Percentiles rank a stretch among this genome's conserved stretches.
Conservation (phyloP, 306 rosid species). For the Hippophae tibetana region DNA sequence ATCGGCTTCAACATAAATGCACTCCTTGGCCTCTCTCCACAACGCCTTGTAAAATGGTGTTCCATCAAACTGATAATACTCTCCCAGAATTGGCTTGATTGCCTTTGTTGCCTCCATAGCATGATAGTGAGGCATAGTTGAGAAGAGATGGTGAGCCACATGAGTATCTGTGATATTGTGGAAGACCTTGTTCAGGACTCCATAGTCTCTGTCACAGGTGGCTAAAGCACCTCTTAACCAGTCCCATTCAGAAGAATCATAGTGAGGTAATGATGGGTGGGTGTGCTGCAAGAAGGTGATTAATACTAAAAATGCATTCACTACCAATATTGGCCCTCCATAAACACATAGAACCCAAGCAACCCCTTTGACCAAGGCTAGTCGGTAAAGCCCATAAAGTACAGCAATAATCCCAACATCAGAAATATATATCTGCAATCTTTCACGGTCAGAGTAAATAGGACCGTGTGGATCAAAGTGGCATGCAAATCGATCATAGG, state of each 20-base stretch:
- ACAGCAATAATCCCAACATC: constrained; percentile 44
- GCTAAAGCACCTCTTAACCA: constrained; percentile 94
- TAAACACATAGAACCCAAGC: constrained; percentile 73
- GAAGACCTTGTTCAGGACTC: constrained; percentile 82
- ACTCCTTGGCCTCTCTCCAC: constrained; percentile 76
- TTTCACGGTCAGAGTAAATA: constrained; percentile 57
- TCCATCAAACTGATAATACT: constrained; percentile 58
- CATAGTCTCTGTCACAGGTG: constrained; percentile 84
- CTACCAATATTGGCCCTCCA: constrained; percentile 69
- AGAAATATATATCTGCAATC: constrained; percentile 60
- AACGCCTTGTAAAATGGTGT: constrained; percentile 55
- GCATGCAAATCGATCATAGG: constrained; percentile 58
- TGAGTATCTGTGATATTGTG: constrained; percentile 95
- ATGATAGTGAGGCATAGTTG: constrained; percentile 87
- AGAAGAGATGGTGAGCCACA: constrained; percentile 85
- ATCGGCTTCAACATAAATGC: constrained; percentile 68
- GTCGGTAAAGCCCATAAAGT: constrained; percentile 43
- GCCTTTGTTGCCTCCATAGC: constrained; percentile 89
- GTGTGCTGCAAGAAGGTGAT: constrained; percentile 95
- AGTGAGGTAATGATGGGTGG: constrained; percentile 81
- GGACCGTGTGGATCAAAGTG: constrained; percentile 80
- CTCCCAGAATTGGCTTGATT: constrained; percentile 58
- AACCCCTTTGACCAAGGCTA: constrained; percentile 54
- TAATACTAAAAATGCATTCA: constrained; percentile 73
- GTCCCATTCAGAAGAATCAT: constrained; percentile 84